Evolutionary conservation across 768 basidiomycete genomes (phyloP), one percentile per base, ranked within the genome.

Genomic region (Suillus decipiens): DNA sequence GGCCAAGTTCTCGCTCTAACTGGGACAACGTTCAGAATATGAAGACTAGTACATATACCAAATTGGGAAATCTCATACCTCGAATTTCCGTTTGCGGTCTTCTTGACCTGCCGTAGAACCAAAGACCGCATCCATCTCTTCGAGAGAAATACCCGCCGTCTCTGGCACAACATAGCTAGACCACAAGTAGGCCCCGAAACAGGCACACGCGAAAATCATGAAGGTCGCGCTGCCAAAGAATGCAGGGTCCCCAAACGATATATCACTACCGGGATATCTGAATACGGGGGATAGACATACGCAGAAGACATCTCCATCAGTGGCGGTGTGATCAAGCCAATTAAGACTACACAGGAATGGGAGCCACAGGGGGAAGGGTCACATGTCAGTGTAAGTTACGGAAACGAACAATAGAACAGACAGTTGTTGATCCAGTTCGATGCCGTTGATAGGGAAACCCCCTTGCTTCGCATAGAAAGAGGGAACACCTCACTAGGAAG

Each of bases 351-450:
- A 22, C 12, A 57, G 19, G 34, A 54, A 19, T 2, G 8, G 48
- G 33, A 28, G 19, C 34, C 12, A 33, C n/a, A 41, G 24, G 5
- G 37, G 24, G 24, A 50, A 12, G 17, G 39, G 11, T 2, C 10
- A 31, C 3, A 41, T 41, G 56, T 57, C 39, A 57, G 56, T 31
- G 24, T 22, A 4, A 10, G 15, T 60, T 43, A 31, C 22, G 22
- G 11, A 45, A 34, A 61, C 9, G 53, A 61, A 37, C 4, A 39
- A 41, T 0, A 24, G 60, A 15, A 74, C 82, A 1, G 57, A 88
- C 89, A 94, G 63, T 94, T 94, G 69, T 93, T 93, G 31, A 84
- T 68, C 92, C 92, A 94, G 67, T 91, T 92, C n/a, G 89, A 90
- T 3, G 91, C 89, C 2, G 93, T 94, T 22, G 91, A 87, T 24